These are phyloP conservation scores for Umbelopsis sp. DNA, from an alignment of 192 early-diverging fungal species.

Conservation along the genomic window DNA sequence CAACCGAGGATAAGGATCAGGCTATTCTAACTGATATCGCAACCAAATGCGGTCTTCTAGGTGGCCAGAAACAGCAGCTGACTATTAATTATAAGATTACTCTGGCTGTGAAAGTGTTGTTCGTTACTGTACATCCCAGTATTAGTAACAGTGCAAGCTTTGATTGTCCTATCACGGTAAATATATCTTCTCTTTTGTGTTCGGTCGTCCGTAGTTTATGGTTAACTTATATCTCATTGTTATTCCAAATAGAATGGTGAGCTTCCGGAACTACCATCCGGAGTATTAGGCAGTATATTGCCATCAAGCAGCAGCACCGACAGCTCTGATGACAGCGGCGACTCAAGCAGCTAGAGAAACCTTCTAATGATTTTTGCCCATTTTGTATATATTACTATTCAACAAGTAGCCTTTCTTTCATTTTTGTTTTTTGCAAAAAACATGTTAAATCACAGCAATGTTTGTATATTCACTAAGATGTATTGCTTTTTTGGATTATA, in stretches of 20 bases:
- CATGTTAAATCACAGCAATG: no score
- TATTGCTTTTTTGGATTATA: no score
- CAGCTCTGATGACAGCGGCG: neutral
- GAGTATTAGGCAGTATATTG: neutral
- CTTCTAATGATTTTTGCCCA: neutral
- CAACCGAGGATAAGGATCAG: constrained; percentile 33
- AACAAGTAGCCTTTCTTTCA: neutral
- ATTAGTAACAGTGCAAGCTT: constrained; percentile 41
- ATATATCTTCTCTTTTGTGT: neutral
- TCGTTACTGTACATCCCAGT: constrained; percentile 42
- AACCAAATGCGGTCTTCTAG: constrained; percentile 46
- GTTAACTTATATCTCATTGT: neutral
- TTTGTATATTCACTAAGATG: no score
- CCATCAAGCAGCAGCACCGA: neutral
- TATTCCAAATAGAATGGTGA: neutral
- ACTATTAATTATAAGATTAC: constrained; percentile 50
- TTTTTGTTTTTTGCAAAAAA: no score
- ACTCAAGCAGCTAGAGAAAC: neutral
- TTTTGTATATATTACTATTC: neutral
- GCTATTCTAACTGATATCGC: constrained; percentile 47
- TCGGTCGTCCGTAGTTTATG: neutral
- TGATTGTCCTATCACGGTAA: constrained; percentile 42
- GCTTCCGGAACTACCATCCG: constrained; percentile 1
- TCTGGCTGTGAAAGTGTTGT: constrained; percentile 45
- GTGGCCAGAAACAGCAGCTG: constrained; percentile 28